A percentile compares a stretch with the other conserved stretches of the same genome.
Evolutionary conservation across 192 early-diverging fungal species (phyloP).

Genomic region (Rhizophagus clarus): DNA sequence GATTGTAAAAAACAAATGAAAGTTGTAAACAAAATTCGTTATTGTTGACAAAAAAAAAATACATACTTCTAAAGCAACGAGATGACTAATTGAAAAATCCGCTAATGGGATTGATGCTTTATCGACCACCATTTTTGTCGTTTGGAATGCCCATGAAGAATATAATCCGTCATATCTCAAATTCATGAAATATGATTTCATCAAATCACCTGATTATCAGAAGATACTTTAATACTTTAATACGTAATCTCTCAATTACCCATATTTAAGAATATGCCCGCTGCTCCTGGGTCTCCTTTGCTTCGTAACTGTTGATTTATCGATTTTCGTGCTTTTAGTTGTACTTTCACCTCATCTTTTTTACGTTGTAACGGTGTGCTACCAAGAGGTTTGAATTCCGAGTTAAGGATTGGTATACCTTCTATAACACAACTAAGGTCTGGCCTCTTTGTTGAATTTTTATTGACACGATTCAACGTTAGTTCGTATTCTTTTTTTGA

Average conservation of each 20-base stretch:
- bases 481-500: conserved; percentile 18
- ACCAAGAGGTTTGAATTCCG: conserved; percentile 31
- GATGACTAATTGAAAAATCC: conserved; percentile 34
- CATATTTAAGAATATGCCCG: conserved; percentile 31
- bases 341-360: conserved; percentile 29
- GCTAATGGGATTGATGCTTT: conserved; percentile 31
- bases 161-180: conserved; percentile 32
- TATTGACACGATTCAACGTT: conserved; percentile 26
- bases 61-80: conserved; percentile 34
- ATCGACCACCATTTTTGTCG: conserved; percentile 29
- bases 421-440: conserved; percentile 29
- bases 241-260: conserved; percentile 27
- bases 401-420: conserved; percentile 29
- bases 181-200: conserved; percentile 33
- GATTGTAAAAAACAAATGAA: background rate
- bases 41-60: conserved; percentile 18
- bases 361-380: conserved; percentile 30
- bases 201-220: conserved; percentile 26
- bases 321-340: conserved; percentile 32
- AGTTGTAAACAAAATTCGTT: conserved; percentile 25
- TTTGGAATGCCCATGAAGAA: conserved; percentile 27
- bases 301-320: conserved; percentile 34
- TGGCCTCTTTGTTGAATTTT: conserved; percentile 30
- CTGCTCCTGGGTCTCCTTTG: conserved; percentile 32
- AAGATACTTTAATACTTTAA: conserved; percentile 23